Base-by-base conservation (phyloP, 2,329 filamentous ascomycete species). In the Calonectria pteridis region DNA sequence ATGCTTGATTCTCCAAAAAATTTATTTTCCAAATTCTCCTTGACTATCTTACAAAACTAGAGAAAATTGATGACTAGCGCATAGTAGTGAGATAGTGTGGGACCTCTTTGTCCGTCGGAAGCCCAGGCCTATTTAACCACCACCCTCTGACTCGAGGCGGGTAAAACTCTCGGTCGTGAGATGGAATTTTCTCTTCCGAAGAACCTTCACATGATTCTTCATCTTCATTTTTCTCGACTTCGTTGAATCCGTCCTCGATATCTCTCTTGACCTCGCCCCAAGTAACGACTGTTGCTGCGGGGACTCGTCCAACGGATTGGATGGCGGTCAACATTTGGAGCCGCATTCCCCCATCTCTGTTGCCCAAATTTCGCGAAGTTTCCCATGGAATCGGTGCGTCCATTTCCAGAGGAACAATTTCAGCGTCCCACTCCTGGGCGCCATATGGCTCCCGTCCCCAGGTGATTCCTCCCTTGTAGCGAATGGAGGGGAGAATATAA, bases 361-460 rank as follows among this genome's bases (percentile, higher is more conserved):
- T 46, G 1, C 75, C 76, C 13, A 73, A 33, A 4, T 74, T 75
- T 11, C 73, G 66, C 4, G 49, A 59, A 3, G 71, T 78, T 18
- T 77, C 77, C 79, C 79, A 83, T 0, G 81, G 81, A 14, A 84
- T 77, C 23, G 63, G 63, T 6, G 76, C 75, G 0, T 49, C 23
- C 16, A 67, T 69, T 1, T 81, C 79, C 4, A 84, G 73, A 3
- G 66, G 58, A 4, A 68, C 46, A 16, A 82, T 70, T 6, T 78
- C 43, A 14, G 78, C 75, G 1, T 66, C 53, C 20, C 78, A 77
- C 10, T 67, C 31, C 13, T 73, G 65, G 1, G 77, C 76, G 2
- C 76, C 75, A n/a, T 75, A 80, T 2, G 81, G 81, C 35, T 84
- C 81, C 5, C 81, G 75, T 0, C 79, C 81, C 73, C 75, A 80